phyloP scores from a whole-genome alignment of 129 eudicot species.

The Chrysanthemum lavandulifolium region DNA sequence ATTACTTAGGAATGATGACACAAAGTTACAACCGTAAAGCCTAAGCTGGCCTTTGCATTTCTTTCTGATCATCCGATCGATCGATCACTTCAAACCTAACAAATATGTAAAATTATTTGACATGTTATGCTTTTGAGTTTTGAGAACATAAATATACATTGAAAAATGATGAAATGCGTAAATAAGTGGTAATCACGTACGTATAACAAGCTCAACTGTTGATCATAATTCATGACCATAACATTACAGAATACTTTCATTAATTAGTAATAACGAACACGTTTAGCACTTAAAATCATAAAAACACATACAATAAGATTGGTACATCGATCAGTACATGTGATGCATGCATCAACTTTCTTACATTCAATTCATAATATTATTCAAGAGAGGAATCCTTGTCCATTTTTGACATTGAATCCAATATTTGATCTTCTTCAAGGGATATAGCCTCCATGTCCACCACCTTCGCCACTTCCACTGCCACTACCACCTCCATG shows the following conservation, averaged over 20 bases:
- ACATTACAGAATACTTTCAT: conserved; percentile 19
- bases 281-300: conserved; percentile 4
- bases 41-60: too few species aligned
- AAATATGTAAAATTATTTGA: too few species aligned
- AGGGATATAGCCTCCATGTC: conserved; percentile 37
- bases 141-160: too few species aligned
- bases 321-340: conserved; percentile 3
- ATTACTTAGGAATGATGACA: too few species aligned
- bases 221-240: not conserved
- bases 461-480: conserved; percentile 41
- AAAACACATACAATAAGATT: conserved; percentile 1
- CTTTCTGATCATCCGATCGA: too few species aligned
- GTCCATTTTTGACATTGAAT: conserved; percentile 8
- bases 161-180: too few species aligned
- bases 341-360: not conserved
- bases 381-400: conserved; percentile 5
- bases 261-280: conserved; percentile 33
- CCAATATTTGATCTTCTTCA: not conserved
- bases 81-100: too few species aligned
- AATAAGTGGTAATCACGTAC: not conserved
- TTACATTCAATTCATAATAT: not conserved
- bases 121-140: too few species aligned
- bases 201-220: not conserved
- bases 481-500: conserved; percentile 39
- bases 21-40: too few species aligned